These are phyloP conservation scores for Colletotrichum siamense DNA, from an alignment of 2,329 filamentous ascomycete genomes.

Conservation along the genomic window DNA sequence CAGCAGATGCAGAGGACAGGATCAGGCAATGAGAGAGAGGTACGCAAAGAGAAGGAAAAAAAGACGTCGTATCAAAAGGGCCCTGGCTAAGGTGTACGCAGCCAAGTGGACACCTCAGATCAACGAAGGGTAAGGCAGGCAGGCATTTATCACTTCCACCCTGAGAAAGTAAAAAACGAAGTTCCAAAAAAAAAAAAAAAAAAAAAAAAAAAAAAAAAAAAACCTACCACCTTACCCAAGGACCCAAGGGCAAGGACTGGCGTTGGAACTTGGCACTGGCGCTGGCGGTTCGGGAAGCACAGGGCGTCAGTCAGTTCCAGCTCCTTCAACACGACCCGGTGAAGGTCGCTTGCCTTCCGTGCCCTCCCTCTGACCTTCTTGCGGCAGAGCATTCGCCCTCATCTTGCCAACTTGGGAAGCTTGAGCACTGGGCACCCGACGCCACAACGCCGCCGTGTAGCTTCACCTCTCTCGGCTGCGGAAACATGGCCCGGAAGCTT, in stretches of 20 bases:
- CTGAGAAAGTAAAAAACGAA: background rate
- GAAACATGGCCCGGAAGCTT: background rate
- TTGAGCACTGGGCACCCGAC: slow-evolving; percentile 15
- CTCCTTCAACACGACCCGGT: background rate
- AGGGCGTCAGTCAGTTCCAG: slow-evolving; percentile 16
- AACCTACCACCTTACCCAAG: background rate
- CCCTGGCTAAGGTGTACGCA: background rate
- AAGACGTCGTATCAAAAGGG: background rate
- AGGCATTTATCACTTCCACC: background rate
- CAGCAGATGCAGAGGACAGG: background rate
- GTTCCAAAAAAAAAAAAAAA: background rate
- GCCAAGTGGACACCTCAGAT: background rate
- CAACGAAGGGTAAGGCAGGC: background rate
- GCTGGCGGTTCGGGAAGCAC: background rate
- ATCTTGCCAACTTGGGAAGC: slow-evolving; percentile 5
- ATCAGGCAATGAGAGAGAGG: background rate
- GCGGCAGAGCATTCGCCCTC: background rate
- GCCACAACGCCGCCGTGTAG: slow-evolving; percentile 7
- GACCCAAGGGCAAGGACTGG: background rate
- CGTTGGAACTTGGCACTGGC: background rate
- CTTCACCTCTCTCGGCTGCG: background rate
- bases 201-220: background rate
- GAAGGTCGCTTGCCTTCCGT: background rate
- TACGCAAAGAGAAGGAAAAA: background rate
- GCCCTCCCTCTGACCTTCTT: background rate